Conservation (phyloP, 768 basidiomycete species). For the Pleurotus djamor region DNA sequence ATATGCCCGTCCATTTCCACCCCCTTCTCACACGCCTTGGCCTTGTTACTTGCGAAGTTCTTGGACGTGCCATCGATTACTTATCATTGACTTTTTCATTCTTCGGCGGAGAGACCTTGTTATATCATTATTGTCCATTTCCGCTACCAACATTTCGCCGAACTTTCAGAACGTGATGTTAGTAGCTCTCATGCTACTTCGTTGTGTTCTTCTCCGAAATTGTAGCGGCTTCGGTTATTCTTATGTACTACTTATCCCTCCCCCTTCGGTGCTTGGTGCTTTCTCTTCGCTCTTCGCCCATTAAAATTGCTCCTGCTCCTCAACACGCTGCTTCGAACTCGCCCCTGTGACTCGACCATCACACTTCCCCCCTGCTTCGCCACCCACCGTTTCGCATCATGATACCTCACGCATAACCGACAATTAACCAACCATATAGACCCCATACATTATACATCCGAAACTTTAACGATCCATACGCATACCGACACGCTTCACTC, state of each 20-base stretch:
- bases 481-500: not conserved
- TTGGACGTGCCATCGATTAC: not conserved
- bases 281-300: not conserved
- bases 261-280: not conserved
- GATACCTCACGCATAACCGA: not conserved
- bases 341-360: not conserved
- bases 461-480: not conserved
- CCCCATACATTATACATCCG: not conserved
- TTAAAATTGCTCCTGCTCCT: not conserved
- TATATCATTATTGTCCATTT: constrained; percentile 8
- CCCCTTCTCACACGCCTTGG: not conserved
- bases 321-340: not conserved
- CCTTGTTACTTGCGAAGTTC: not conserved
- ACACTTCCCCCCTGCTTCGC: not conserved
- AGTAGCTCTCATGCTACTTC: not conserved
- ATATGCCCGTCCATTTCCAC: not conserved
- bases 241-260: not conserved
- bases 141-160: not conserved
- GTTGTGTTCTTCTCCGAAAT: not conserved
- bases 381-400: not conserved
- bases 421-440: not conserved
- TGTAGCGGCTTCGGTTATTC: not conserved
- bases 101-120: not conserved
- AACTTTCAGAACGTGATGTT: not conserved
- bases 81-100: not conserved